Evolutionary conservation across 495 filamentous ascomycete genomes (phyloP), one percentile per base, ranked within the genome.

Genomic region (Amniculicola lignicola): DNA sequence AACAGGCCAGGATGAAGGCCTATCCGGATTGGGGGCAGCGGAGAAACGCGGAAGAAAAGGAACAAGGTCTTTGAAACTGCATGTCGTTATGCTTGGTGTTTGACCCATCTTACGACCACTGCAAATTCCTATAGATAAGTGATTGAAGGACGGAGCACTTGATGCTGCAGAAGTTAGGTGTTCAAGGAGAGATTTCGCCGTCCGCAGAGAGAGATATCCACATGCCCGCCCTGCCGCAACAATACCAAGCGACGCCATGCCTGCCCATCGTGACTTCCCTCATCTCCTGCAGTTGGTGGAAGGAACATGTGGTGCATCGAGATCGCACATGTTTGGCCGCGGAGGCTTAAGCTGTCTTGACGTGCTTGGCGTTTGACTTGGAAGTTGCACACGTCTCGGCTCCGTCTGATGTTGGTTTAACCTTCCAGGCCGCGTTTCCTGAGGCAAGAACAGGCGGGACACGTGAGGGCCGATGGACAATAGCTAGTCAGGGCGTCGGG

Each of bases 331-430:
- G 40, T 39, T 53, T 53, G 29, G 48, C 31, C 15, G 52, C 40
- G 23, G 19, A 23, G 12, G 56, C 56, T 59, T 59, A 21, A 39
- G 7, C 28, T 2, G 29, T 27, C 49, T 53, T 59, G 31, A 51
- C 40, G 19, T 24, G 35, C 47, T 39, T 9, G 49, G 56, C 49
- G 56, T 59, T 59, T 53, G 39, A 48, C 18, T 22, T 40, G 45
- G 11, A 46, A 5, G 7, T 16, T 29, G 12, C 18, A 12, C 2
- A 18, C 39, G 54, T 58, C 37, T 28, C 47, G 54, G 24, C 28
- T 22, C 36, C 19, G 54, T 58, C 45, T 58, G 54, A 58, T 37
- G 37, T 28, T 4, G 16, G 45, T 51, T 50, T 43, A 49, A 16
- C 36, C 15, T 35, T 45, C 51, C 40, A 16, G 10, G 9, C 25